Percentiles rank a stretch among this genome's conserved stretches.
These are phyloP conservation scores for Trifolium subterraneum DNA, from an alignment of 306 rosid species.

Conservation along the genomic window DNA sequence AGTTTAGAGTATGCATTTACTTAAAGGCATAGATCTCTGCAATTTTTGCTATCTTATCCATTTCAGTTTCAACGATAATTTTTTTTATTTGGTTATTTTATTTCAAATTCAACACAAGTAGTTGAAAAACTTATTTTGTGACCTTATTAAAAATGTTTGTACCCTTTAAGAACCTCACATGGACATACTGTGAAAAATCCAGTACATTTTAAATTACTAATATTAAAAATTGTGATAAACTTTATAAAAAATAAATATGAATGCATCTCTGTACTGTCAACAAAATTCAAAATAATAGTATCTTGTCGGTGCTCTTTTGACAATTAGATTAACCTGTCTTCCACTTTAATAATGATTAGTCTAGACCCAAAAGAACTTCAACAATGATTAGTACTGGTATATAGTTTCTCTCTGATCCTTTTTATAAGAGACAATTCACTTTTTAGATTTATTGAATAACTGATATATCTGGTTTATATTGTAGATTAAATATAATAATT, in stretches of 20 bases:
- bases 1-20: not conserved
- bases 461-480: too few species aligned
- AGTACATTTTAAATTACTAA: too few species aligned
- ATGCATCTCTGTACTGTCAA: conserved; percentile 1
- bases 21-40: not conserved
- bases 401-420: too few species aligned
- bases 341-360: conserved; percentile 30
- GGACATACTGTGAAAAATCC: not conserved
- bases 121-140: conserved; percentile 1
- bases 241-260: not conserved
- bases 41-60: not conserved
- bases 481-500: too few species aligned
- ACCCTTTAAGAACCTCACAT: conserved; percentile 38
- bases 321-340: not conserved
- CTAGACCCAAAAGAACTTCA: too few species aligned
- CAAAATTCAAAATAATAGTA: conserved; percentile 33
- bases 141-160: not conserved
- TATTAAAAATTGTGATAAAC: too few species aligned
- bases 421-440: too few species aligned
- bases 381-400: too few species aligned
- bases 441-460: too few species aligned
- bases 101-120: conserved; percentile 20
- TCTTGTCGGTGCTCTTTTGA: conserved; percentile 48
- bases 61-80: not conserved
- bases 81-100: not conserved